Conservation (phyloP, 768 basidiomycete species). For the Xerocomus brunneocitrinus region DNA sequence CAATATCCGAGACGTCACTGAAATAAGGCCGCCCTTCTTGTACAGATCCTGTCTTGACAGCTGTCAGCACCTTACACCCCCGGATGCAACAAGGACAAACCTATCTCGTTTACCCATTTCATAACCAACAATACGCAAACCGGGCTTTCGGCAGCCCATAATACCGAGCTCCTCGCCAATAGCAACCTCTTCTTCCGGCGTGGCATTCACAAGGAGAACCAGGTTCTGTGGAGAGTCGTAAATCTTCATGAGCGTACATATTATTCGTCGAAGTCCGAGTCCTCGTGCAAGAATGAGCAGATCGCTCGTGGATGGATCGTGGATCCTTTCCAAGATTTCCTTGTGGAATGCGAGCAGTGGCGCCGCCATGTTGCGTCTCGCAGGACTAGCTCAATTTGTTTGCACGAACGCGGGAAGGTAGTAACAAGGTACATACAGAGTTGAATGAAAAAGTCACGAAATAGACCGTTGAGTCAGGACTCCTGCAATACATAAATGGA, state of each 20-base stretch:
- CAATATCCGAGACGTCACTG: constrained; percentile 89
- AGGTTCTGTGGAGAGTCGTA: constrained; percentile 85
- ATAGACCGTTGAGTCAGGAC: no score
- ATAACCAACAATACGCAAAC: constrained; percentile 75
- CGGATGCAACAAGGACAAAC: constrained; percentile 36
- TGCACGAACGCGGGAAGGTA: not conserved
- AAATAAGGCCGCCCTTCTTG: constrained; percentile 82
- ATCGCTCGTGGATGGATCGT: constrained; percentile 71
- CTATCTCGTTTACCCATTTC: constrained; percentile 78
- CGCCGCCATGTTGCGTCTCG: constrained; percentile 16
- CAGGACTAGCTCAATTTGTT: constrained; percentile 1
- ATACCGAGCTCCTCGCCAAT: constrained; percentile 91
- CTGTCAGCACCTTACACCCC: constrained; percentile 7
- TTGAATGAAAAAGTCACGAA: no score
- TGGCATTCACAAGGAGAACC: constrained; percentile 79
- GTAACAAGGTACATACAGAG: no score
- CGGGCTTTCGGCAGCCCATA: constrained; percentile 86
- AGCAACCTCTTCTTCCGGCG: constrained; percentile 81
- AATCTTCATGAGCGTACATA: constrained; percentile 87
- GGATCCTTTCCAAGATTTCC: constrained; percentile 59
- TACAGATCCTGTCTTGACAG: constrained; percentile 71
- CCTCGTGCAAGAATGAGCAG: constrained; percentile 83
- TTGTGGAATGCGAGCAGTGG: constrained; percentile 63
- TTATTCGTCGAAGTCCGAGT: constrained; percentile 75
- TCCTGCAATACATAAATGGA: not conserved